Conservation (phyloP, 257 asterid genomes). For the Solanum acaule region DNA sequence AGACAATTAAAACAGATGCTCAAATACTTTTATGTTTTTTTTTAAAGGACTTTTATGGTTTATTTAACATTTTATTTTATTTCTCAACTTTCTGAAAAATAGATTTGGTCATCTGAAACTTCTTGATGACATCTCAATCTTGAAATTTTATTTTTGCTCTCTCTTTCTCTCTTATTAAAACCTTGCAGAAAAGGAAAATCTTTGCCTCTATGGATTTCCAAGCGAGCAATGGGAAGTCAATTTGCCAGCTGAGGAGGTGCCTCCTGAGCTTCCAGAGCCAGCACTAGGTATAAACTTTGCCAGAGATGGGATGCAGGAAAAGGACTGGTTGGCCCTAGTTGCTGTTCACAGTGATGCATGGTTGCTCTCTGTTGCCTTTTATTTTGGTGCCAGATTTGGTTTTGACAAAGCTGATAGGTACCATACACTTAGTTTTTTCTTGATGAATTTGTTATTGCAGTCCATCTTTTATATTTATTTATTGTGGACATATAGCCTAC, state of each 20-base stretch:
- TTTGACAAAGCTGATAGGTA: conserved; percentile 35
- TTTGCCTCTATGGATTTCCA: conserved; percentile 35
- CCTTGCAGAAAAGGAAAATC: conserved; percentile 28
- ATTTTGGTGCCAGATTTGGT: conserved; percentile 41
- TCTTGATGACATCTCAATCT: neutral
- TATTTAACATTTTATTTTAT: neutral
- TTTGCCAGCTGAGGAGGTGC: conserved; percentile 41
- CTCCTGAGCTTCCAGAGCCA: conserved; percentile 48
- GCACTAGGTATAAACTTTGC: conserved; percentile 39
- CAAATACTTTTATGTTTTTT: neutral
- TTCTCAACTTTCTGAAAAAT: neutral
- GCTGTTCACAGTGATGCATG: conserved; percentile 42
- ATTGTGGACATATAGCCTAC: neutral
- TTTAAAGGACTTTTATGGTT: neutral
- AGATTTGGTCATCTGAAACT: neutral
- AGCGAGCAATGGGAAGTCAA: conserved; percentile 35
- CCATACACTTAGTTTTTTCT: neutral
- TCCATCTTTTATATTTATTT: neutral
- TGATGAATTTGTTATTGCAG: neutral
- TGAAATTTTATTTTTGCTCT: neutral
- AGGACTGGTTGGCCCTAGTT: conserved; percentile 41
- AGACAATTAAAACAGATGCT: neutral
- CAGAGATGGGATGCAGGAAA: conserved; percentile 39
- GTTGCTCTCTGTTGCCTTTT: conserved; percentile 36
- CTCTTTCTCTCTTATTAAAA: neutral